A percentile compares a stretch with the other conserved stretches of the same genome.
Evolutionary conservation across 192 early-diverging fungal genomes (phyloP).

Genomic region (Rhizoclosmatium sp.): DNA sequence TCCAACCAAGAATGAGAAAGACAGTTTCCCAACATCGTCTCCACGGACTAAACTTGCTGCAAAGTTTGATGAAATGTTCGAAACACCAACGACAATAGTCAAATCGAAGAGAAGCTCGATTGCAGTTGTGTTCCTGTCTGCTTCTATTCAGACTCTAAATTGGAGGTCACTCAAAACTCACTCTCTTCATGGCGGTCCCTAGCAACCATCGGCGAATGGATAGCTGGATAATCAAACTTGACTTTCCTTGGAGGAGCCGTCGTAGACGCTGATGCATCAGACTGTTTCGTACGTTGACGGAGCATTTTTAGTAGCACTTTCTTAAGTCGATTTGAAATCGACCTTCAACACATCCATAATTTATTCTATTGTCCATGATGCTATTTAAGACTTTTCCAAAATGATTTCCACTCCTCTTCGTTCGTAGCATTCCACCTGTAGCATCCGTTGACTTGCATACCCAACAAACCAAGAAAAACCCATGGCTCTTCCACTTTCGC

Average conservation of each 20-base stretch:
- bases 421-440: not conserved
- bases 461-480: conserved; percentile 20
- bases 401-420: conserved; percentile 6
- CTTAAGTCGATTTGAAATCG: conserved; percentile 18
- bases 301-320: not conserved
- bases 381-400: not conserved
- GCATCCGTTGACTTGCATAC: not conserved
- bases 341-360: not conserved
- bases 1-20: not conserved
- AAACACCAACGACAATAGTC: not conserved
- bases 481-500: conserved; percentile 6
- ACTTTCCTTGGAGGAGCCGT: not conserved
- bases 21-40: not conserved
- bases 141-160: not conserved
- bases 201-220: conserved; percentile 6
- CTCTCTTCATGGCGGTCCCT: conserved; percentile 1
- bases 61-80: not conserved
- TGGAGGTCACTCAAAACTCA: too few species aligned
- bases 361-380: too few species aligned
- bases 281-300: not conserved
- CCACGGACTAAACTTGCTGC: not conserved
- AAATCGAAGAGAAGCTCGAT: conserved; percentile 12
- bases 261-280: not conserved
- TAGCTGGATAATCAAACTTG: conserved; percentile 2
- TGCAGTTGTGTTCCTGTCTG: not conserved